Base-by-base conservation (phyloP, 495 filamentous ascomycete genomes). In the Penicillium simplicissimum region DNA sequence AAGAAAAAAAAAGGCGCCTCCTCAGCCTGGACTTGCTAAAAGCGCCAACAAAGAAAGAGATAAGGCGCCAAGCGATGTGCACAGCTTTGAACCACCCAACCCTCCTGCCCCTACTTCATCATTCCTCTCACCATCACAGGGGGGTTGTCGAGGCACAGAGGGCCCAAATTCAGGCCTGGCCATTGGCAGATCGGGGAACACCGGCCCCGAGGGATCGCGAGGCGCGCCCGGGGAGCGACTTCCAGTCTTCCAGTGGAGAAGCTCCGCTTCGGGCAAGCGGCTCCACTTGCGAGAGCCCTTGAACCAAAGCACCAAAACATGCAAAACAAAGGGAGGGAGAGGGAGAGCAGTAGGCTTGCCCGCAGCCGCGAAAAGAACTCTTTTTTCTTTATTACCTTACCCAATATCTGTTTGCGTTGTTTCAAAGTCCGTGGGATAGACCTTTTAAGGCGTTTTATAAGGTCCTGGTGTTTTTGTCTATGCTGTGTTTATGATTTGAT, bases 401-500 rank as follows among this genome's bases (percentile, higher is more conserved):
- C 23, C 1, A 25, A 6, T 33, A 47, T 28, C 13, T 52, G 23
- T 47, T 14, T 54, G 19, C 15, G 55, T 23, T 25, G 25, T 25
- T 49, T 49, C 21, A 31, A 31, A 47, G 2, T 47, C 43, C n/a
- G 14, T 31, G 14, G 45, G 45, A 49, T 49, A 49, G 45, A 49
- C 15, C 4, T 31, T 53, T 48, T 37, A 38, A 4, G 37, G 42
- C 35, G 35, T 51, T 25, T 49, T 31, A 33, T 55, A 28, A 52
- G 15, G 33, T 47, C 11, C 17, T 8, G 54, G 33, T 47, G 52
- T 37, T 61, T 55, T 49, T n/a, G 42, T 21, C 15, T 33, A 6
- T 51, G 21, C 11, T 42, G 28, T 58, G 28, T 31, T 53, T 55
- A 64, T 52, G 60, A 63, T 57, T 43, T 64, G 52, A 64, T 60